These are phyloP conservation scores for Colletotrichum simmondsii DNA, from an alignment of 2,329 filamentous ascomycete species.

Conservation along the genomic window DNA sequence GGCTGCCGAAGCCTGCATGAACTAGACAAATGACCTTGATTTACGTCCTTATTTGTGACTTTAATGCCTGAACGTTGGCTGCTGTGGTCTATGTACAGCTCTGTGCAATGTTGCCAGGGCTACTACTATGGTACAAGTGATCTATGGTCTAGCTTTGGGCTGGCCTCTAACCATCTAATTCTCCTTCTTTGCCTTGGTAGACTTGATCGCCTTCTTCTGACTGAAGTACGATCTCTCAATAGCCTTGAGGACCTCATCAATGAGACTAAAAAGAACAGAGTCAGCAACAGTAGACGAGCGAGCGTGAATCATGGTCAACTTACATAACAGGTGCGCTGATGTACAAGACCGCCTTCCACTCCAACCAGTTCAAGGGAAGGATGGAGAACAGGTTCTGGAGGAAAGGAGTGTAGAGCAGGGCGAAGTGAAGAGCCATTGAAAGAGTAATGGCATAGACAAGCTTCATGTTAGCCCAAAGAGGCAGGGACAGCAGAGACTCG, in stretches of 20 bases:
- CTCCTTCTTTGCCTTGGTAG: slow-evolving; percentile 64
- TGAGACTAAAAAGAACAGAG: slow-evolving; percentile 62
- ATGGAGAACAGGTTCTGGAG: slow-evolving; percentile 92
- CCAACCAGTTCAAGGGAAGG: slow-evolving; percentile 82
- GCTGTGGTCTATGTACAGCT: slow-evolving; percentile 26
- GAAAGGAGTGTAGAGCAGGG: slow-evolving; percentile 90
- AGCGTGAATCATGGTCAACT: slow-evolving; percentile 53
- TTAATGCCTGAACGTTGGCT: slow-evolving; percentile 13
- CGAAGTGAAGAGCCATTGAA: slow-evolving; percentile 95
- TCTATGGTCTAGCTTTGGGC: slow-evolving; percentile 43
- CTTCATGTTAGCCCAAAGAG: slow-evolving; percentile 99
- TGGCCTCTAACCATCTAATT: slow-evolving; percentile 49
- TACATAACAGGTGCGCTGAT: slow-evolving; percentile 95
- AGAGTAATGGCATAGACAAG: slow-evolving; percentile 93
- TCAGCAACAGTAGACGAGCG: neutral
- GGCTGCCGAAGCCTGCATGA: slow-evolving; percentile 28
- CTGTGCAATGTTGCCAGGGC: slow-evolving; percentile 31
- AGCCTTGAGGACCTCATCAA: slow-evolving; percentile 87
- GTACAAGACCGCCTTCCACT: slow-evolving; percentile 91
- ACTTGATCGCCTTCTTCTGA: slow-evolving; percentile 55
- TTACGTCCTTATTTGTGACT: neutral
- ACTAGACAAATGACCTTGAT: slow-evolving; percentile 32
- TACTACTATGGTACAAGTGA: slow-evolving; percentile 40
- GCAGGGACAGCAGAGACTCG: slow-evolving; percentile 91
- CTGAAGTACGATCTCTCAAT: slow-evolving; percentile 76